phyloP scores from a whole-genome alignment of 257 asterid genomes.

The Ehretia macrophylla region DNA sequence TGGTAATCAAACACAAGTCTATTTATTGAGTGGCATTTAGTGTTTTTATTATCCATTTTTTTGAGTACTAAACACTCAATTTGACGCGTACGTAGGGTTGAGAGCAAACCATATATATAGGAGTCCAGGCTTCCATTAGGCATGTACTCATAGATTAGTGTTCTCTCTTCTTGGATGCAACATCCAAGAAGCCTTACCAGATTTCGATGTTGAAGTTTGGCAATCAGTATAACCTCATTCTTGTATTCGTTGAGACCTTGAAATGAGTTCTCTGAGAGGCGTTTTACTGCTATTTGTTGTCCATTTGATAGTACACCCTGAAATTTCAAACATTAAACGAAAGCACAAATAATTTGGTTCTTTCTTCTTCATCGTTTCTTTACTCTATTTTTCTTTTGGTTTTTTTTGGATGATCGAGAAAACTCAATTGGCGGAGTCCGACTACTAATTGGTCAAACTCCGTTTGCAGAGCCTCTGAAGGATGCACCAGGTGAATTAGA shows the following conservation, averaged over 20 bases:
- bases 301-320: not conserved
- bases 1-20: too few relatives aligned
- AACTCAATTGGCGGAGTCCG: too few relatives aligned
- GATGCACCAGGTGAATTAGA: too few relatives aligned
- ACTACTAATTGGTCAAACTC: too few relatives aligned
- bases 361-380: too few relatives aligned
- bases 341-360: too few relatives aligned
- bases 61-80: not conserved
- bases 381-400: too few relatives aligned
- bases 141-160: constrained; percentile 2
- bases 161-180: not conserved
- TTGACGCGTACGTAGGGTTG: not conserved
- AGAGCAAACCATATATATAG: not conserved
- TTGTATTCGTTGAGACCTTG: not conserved
- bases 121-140: constrained; percentile 3
- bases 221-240: constrained; percentile 2
- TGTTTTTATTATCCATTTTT: not conserved
- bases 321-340: not conserved
- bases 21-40: too few relatives aligned
- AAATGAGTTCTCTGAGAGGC: not conserved
- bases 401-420: too few relatives aligned
- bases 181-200: not conserved
- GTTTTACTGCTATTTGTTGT: constrained; percentile 1
- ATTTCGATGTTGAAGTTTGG: not conserved
- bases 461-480: too few relatives aligned